Evolutionary conservation across 768 basidiomycete genomes (phyloP), one percentile per base, ranked within the genome.

Genomic region (Phallus indusiatus): DNA sequence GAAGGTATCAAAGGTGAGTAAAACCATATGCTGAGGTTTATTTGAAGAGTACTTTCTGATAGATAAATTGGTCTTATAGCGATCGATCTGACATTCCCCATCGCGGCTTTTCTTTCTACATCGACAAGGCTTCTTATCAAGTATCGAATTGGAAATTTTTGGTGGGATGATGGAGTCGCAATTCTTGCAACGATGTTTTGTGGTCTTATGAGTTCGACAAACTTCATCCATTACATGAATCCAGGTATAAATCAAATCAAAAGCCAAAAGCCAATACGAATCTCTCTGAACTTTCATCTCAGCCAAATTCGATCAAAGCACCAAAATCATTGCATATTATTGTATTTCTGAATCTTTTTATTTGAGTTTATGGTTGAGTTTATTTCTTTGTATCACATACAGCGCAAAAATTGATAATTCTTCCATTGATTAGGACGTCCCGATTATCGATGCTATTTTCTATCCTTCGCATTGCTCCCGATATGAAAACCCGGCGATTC

Each of bases 391-490:
- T 28, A 7, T 28, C 28, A 7, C 28, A 7, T 28, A 28, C n/a
- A n/a, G n/a, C n/a, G n/a, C n/a, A n/a, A n/a, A n/a, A n/a, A n/a
- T 28, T 28, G 28, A 28, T 28, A 28, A 28, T 3, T 7, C 7
- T 3, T 28, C 28, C 28, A 28, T 3, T n/a, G n/a, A n/a, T n/a
- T 28, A 78, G 78, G 76, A 72, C 69, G 37, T 70, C 80, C 1
- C 75, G 80, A 18, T 68, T 80, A n/a, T 75, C 79, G 22, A 80
- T 81, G 48, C 67, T 82, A 7, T 79, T 78, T 68, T 81, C 80
- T 6, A 73, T 82, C 60, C 76, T 81, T 55, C 78, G 81, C 37
- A 73, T 81, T 64, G 76, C 78, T 55, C 75, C 77, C 1, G 72
- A 73, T 53, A 60, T 63, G 18, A 22, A 17, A 18, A 17, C 24